These are phyloP conservation scores for Globisporangium parvum DNA, from an alignment of 352 stramenopile species.

Conservation along the genomic window DNA sequence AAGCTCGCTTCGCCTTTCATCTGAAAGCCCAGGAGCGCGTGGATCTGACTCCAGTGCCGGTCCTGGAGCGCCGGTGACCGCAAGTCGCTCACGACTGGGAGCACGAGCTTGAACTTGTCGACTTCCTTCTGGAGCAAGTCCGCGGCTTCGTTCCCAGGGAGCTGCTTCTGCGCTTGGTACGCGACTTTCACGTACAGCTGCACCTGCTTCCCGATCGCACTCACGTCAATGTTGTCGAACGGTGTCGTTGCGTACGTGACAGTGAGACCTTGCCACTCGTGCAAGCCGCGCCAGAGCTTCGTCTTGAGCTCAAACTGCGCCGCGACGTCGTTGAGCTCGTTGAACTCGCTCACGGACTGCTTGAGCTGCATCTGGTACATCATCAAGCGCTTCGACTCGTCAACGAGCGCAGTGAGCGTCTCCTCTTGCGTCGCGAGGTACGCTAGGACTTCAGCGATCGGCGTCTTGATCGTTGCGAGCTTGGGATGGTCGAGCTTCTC, in stretches of 20 bases:
- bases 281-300: conserved; percentile 84
- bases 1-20: conserved; percentile 79
- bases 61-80: conserved; percentile 60
- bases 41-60: conserved; percentile 72
- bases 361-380: conserved; percentile 88
- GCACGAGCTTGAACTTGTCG: conserved; percentile 86
- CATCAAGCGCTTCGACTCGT: conserved; percentile 79
- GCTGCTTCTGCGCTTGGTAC: conserved; percentile 80
- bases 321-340: conserved; percentile 82
- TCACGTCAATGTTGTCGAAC: conserved; percentile 89
- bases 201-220: conserved; percentile 85
- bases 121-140: conserved; percentile 82
- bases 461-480: conserved; percentile 66
- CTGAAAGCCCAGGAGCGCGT: conserved; percentile 80
- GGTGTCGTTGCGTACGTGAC: conserved; percentile 67
- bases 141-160: conserved; percentile 82
- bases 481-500: conserved; percentile 84
- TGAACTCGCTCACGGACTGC: conserved; percentile 86
- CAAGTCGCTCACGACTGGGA: conserved; percentile 72
- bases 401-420: conserved; percentile 60
- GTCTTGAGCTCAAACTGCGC: conserved; percentile 88
- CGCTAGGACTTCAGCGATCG: conserved; percentile 67
- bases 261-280: conserved; percentile 82
- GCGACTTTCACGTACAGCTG: conserved; percentile 85
- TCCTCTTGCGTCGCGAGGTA: conserved; percentile 73